Conservation (phyloP, 2,329 filamentous ascomycete species). For the Colletotrichum euphorbiae region DNA sequence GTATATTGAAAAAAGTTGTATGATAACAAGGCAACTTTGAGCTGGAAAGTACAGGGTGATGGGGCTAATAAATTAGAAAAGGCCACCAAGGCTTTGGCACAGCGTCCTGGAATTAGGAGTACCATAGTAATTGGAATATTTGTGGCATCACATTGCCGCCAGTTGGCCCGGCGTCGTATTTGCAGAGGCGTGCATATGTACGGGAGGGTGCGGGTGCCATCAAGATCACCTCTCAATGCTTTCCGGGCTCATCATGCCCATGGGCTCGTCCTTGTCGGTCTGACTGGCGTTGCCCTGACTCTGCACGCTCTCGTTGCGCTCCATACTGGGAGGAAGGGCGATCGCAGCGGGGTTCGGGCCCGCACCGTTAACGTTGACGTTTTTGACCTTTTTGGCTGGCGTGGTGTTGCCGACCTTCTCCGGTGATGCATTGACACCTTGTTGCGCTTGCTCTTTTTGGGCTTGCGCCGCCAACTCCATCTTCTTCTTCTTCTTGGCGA, state of each 20-base stretch:
- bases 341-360: conserved; percentile 54
- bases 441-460: conserved; percentile 54
- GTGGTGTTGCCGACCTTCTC: conserved; percentile 54
- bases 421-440: conserved; percentile 48
- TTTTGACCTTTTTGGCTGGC: conserved; percentile 65
- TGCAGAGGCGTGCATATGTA: conserved; percentile 27
- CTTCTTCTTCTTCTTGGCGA: conserved; percentile 91
- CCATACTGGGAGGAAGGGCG: conserved; percentile 64
- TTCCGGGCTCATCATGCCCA: conserved; percentile 87
- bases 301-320: conserved; percentile 67
- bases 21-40: conserved; percentile 11
- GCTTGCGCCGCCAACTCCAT: conserved; percentile 67
- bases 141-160: not conserved
- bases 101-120: not conserved
- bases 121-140: not conserved
- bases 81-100: not conserved
- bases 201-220: not conserved
- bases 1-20: conserved; percentile 32
- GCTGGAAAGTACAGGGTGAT: not conserved
- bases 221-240: conserved; percentile 66
- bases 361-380: conserved; percentile 51
- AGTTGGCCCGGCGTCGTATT: not conserved
- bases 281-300: conserved; percentile 70
- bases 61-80: not conserved
- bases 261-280: conserved; percentile 75